These are phyloP conservation scores for Botryobasidium botryosum DNA, from an alignment of 768 basidiomycete genomes.

Conservation along the genomic window DNA sequence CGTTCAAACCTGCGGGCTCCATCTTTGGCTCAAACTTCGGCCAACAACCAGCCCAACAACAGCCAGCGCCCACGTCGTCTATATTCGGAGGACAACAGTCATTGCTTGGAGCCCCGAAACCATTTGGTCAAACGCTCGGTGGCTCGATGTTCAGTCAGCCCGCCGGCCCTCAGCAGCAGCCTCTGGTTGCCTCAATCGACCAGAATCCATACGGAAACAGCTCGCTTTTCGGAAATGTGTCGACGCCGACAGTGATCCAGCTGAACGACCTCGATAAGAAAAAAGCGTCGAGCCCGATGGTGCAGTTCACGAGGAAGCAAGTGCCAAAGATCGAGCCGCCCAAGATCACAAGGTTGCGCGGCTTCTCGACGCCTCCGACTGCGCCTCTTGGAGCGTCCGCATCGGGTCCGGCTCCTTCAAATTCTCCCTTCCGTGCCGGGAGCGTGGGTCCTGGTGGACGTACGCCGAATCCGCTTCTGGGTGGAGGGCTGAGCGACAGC, in stretches of 20 bases:
- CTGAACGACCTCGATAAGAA: slow-evolving; percentile 15
- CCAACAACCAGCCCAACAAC: not conserved
- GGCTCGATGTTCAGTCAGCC: slow-evolving; percentile 10
- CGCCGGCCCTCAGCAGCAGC: slow-evolving; percentile 32
- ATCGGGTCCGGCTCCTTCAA: not conserved
- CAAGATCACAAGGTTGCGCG: slow-evolving; percentile 17
- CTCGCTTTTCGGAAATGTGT: slow-evolving; percentile 20
- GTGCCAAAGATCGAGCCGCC: slow-evolving; percentile 13
- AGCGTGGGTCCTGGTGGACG: not conserved
- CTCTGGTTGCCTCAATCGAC: slow-evolving; percentile 71
- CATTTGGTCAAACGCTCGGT: slow-evolving; percentile 20
- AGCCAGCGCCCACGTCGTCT: not conserved
- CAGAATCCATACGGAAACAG: slow-evolving; percentile 34
- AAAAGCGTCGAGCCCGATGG: slow-evolving; percentile 16
- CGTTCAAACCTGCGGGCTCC: too few relatives aligned
- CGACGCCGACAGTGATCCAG: slow-evolving; percentile 16
- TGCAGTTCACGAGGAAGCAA: slow-evolving; percentile 7
- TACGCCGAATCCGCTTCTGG: slow-evolving; percentile 1
- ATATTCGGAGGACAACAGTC: slow-evolving; percentile 10
- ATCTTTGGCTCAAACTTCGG: not conserved
- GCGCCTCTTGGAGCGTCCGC: slow-evolving; percentile 12
- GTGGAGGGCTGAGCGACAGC: slow-evolving; percentile 7
- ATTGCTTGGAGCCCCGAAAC: slow-evolving; percentile 9
- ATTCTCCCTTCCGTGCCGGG: not conserved
- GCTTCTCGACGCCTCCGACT: slow-evolving; percentile 18